These are phyloP conservation scores for Nakaseomyces kungkrabaensis DNA, from an alignment of 1,139 yeast genomes.

Conservation along the genomic window DNA sequence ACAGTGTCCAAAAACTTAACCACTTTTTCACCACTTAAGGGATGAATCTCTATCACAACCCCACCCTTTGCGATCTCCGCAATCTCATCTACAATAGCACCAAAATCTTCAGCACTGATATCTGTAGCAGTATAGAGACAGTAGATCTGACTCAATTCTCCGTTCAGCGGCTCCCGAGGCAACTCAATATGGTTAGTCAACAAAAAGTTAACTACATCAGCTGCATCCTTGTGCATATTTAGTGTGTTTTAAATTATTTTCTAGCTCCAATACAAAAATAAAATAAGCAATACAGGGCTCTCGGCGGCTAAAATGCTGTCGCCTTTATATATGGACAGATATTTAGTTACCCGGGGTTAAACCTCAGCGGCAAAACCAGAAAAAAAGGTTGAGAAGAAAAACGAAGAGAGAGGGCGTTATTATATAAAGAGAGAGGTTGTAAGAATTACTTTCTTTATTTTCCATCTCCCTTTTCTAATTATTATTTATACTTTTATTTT, in stretches of 20 bases:
- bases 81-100: neutral
- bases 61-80: slow-evolving; percentile 4
- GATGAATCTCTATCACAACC: neutral
- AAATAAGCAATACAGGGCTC: no score
- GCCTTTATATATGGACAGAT: no score
- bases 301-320: neutral
- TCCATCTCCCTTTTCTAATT: no score
- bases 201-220: slow-evolving; percentile 8
- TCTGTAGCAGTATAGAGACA: neutral
- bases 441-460: no score
- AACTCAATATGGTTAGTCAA: slow-evolving; percentile 9
- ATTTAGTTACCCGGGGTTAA: neutral
- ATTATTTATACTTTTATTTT: no score
- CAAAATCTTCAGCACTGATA: neutral
- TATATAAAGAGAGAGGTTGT: no score
- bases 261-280: no score
- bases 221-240: neutral
- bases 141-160: slow-evolving; percentile 8
- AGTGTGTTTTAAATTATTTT: neutral
- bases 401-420: no score
- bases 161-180: slow-evolving; percentile 8
- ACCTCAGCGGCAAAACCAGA: no score
- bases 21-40: neutral
- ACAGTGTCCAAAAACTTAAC: neutral
- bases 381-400: no score